Evolutionary conservation across 2,329 filamentous ascomycete species (phyloP).

Genomic region (Onygena corvina): DNA sequence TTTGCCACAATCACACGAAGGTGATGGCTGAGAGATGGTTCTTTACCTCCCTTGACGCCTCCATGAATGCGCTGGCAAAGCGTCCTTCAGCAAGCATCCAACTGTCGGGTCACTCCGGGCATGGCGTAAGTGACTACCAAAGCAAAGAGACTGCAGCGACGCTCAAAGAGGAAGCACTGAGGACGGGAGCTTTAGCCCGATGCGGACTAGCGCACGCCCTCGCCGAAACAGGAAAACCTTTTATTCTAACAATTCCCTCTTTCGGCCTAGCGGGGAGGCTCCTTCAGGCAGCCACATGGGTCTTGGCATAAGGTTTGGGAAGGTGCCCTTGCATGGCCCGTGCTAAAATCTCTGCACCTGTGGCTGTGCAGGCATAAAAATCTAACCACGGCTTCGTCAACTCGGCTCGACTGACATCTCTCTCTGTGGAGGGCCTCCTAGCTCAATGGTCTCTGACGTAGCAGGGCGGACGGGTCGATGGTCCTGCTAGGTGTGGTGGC

Average conservation of each 20-base stretch:
- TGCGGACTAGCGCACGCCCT: not conserved
- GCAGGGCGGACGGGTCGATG: not conserved
- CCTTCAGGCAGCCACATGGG: slow-evolving; percentile 6
- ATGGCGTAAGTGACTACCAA: no score
- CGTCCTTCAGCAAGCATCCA: no score
- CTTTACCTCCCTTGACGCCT: no score
- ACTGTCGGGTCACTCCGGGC: no score
- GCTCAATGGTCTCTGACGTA: not conserved
- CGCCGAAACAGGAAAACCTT: not conserved
- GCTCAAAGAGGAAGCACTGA: not conserved
- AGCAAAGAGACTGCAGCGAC: not conserved
- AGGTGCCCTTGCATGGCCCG: slow-evolving; percentile 4
- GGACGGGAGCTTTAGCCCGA: not conserved
- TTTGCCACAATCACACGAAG: no score
- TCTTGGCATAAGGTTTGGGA: slow-evolving; percentile 4
- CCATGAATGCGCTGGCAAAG: no score
- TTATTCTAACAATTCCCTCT: not conserved
- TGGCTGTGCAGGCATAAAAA: not conserved
- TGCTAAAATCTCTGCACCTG: slow-evolving; percentile 2
- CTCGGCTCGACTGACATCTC: not conserved
- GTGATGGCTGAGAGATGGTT: no score
- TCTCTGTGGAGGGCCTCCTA: no score
- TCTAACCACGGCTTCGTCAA: not conserved
- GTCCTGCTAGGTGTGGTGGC: not conserved
- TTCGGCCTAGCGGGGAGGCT: not conserved